phyloP scores from a whole-genome alignment of 2,329 filamentous ascomycete species.

The Falciphora oryzae region DNA sequence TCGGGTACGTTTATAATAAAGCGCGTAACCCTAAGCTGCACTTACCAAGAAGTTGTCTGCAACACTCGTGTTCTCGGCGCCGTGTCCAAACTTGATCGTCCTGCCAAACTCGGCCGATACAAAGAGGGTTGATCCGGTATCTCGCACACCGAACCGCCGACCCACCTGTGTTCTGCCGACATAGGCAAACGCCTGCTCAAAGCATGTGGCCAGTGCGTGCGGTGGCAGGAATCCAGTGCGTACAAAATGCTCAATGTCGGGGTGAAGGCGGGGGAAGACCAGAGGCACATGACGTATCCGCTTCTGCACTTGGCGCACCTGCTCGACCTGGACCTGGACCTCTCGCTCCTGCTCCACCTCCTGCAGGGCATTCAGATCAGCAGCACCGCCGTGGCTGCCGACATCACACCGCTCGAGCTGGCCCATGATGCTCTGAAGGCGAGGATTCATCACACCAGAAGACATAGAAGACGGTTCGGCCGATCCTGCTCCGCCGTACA shows the following conservation, averaged over 20 bases:
- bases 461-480: slow-evolving; percentile 21
- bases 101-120: slow-evolving; percentile 40
- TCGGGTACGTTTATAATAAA: too few species aligned
- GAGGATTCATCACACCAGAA: slow-evolving; percentile 18
- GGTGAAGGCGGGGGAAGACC: too few species aligned
- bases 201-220: too few species aligned
- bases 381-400: slow-evolving; percentile 22
- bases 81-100: slow-evolving; percentile 30
- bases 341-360: slow-evolving; percentile 59
- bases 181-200: too few species aligned
- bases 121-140: slow-evolving; percentile 23
- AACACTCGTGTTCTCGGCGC: too few species aligned
- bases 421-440: too few species aligned
- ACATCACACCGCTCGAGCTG: slow-evolving; percentile 23
- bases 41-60: slow-evolving; percentile 29
- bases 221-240: too few species aligned
- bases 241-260: too few species aligned
- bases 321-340: slow-evolving; percentile 53
- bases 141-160: background rate
- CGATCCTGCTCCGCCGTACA: slow-evolving; percentile 39
- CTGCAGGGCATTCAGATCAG: slow-evolving; percentile 40
- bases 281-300: too few species aligned
- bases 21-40: background rate
- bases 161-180: too few species aligned
- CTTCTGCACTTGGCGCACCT: slow-evolving; percentile 31